Evolutionary conservation across 768 basidiomycete genomes (phyloP).

Genomic region (Termitomyces sp.): DNA sequence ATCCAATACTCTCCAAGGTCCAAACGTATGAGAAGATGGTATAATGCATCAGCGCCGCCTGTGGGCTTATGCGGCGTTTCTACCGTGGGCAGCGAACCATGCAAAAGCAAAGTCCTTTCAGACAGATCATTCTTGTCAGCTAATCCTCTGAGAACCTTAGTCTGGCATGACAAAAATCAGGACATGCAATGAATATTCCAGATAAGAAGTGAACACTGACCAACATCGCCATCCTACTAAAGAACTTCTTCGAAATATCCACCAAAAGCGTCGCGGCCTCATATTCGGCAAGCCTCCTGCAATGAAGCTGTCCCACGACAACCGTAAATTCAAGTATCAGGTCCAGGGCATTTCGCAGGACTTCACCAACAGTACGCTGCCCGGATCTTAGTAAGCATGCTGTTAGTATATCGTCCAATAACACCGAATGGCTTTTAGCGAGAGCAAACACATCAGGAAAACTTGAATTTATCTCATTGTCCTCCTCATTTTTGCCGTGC

Average conservation of each 20-base stretch:
- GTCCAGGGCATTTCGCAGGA: slow-evolving; percentile 61
- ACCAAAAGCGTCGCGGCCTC: slow-evolving; percentile 57
- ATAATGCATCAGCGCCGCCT: slow-evolving; percentile 53
- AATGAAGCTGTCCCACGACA: slow-evolving; percentile 57
- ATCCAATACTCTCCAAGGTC: slow-evolving; percentile 63
- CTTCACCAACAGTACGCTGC: slow-evolving; percentile 63
- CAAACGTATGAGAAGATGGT: slow-evolving; percentile 51
- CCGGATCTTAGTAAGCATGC: slow-evolving; percentile 71
- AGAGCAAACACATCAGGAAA: slow-evolving; percentile 78
- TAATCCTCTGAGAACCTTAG: slow-evolving; percentile 50
- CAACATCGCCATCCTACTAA: slow-evolving; percentile 50
- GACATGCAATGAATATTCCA: not conserved
- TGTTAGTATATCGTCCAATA: slow-evolving; percentile 73
- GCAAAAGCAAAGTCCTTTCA: slow-evolving; percentile 21
- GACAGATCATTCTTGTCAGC: slow-evolving; percentile 46
- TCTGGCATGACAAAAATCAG: slow-evolving; percentile 32
- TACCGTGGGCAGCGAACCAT: slow-evolving; percentile 24
- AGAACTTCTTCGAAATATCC: slow-evolving; percentile 51
- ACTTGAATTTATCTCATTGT: not conserved
- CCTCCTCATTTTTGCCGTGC: slow-evolving; percentile 11
- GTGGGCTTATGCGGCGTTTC: slow-evolving; percentile 30
- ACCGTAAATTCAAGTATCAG: slow-evolving; percentile 65
- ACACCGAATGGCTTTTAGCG: slow-evolving; percentile 58
- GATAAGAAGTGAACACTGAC: slow-evolving; percentile 35
- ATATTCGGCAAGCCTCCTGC: slow-evolving; percentile 57